Base-by-base conservation (phyloP, 139 green algal species). In the Picochlorum costavermella region DNA sequence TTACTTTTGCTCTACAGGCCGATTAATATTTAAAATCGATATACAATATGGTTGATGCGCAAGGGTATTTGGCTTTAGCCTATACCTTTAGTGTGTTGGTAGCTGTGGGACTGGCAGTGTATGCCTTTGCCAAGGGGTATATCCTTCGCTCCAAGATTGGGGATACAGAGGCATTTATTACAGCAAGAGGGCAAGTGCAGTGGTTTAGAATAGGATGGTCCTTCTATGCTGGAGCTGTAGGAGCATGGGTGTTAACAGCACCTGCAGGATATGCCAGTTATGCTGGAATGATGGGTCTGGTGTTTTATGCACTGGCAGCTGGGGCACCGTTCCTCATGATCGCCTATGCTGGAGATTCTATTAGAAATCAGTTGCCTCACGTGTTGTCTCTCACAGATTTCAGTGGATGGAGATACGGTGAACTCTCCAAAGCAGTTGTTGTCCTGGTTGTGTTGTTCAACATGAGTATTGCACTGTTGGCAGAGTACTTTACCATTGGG, bases 281-380 rank as follows among this genome's bases (percentile, higher is more conserved):
- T 29, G 75, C 81, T 13, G 87, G 87, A 60, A 81, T 84, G 17
- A 44, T 90, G 0, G 87, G 87, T 12, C 37, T 86, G n/a, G 48
- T 75, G 3, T 67, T 85, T 29, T 94, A 94, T 31, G 80, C 86
- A 1, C 13, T 94, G 2, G 56, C 80, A 3, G 73, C 78, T 0
- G 86, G 86, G 50, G 56, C 92, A 1, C 86, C 86, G 6, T 65
- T 93, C 16, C 59, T 94, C 9, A 50, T 91, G 8, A 75, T 92
- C 3, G 80, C 83, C 0, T 74, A 74, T 49, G 71, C 80, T 1
- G 85, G 85, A 12, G 30, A 56, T 1, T 11, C 49, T 0, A 79
- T 89, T 20, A 70, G 51, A 61, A 50, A n/a, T 55, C 67, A 66
- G n/a, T 40, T 85, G 46, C 77, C 77, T 1, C 46, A 82, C 50